phyloP scores from a whole-genome alignment of 1,284 basidiomycete genomes.

The Cryptococcus sp. region DNA sequence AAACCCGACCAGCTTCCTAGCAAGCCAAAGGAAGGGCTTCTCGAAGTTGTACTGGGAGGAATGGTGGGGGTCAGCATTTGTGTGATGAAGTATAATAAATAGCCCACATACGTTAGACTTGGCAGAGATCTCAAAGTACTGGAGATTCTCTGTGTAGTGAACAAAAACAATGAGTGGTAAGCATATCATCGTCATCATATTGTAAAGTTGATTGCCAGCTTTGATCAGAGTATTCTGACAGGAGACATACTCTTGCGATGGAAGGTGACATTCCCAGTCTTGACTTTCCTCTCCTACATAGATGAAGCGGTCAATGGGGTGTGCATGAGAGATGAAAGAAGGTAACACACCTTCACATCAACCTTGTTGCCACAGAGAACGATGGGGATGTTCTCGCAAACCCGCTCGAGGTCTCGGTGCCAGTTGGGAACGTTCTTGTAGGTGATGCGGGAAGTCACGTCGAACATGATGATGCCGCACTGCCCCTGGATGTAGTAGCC shows the following conservation, averaged over 20 bases:
- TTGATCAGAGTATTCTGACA: background rate
- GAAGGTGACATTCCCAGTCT: conserved; percentile 98
- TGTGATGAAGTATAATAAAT: background rate
- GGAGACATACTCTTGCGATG: conserved; percentile 80
- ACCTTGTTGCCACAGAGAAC: conserved; percentile 99
- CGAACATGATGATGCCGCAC: conserved; percentile 99
- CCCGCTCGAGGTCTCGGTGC: conserved; percentile 99
- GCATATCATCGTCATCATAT: no score
- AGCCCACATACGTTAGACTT: conserved; percentile 72
- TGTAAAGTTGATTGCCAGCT: no score
- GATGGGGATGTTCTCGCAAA: conserved; percentile 99
- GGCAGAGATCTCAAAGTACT: conserved; percentile 99
- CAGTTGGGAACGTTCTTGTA: conserved; percentile 99
- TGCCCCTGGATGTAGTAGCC: conserved; percentile 99
- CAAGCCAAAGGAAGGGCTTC: conserved; percentile 99
- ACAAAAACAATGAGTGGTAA: background rate
- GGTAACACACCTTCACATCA: conserved; percentile 79
- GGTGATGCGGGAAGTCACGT: conserved; percentile 98
- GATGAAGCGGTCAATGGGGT: background rate
- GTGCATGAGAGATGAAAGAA: no score
- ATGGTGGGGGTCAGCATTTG: conserved; percentile 4
- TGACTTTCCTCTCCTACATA: conserved; percentile 94
- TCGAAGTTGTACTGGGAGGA: conserved; percentile 87
- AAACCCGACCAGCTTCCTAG: conserved; percentile 93
- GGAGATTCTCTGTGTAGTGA: conserved; percentile 69